Evolutionary conservation across 768 basidiomycete genomes (phyloP).

Genomic region (Cystofilobasidium capitatum): DNA sequence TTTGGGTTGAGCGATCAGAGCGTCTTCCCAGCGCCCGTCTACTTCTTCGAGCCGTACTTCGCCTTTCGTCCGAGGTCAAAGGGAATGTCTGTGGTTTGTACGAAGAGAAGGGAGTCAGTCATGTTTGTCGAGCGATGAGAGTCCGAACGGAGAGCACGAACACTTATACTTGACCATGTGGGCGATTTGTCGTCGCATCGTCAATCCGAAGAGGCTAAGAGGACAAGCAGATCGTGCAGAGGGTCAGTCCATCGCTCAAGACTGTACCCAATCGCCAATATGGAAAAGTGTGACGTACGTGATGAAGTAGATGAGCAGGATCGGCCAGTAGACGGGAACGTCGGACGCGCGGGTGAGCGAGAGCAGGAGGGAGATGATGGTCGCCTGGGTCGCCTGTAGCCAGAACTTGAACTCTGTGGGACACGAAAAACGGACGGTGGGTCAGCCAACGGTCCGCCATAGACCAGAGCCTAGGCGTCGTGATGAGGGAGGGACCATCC

Average conservation of each 20-base stretch:
- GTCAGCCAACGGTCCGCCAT: neutral
- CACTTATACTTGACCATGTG: slow-evolving; percentile 99
- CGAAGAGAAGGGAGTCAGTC: neutral
- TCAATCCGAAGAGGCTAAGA: slow-evolving; percentile 21
- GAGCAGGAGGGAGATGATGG: slow-evolving; percentile 66
- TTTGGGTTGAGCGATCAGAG: no score
- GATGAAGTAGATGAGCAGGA: slow-evolving; percentile 93
- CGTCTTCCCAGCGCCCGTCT: neutral
- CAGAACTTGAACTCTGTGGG: slow-evolving; percentile 45
- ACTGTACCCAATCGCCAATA: slow-evolving; percentile 48
- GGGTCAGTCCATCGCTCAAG: neutral
- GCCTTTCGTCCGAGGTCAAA: slow-evolving; percentile 27
- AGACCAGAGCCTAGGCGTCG: neutral
- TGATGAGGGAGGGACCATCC: neutral
- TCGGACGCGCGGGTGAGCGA: slow-evolving; percentile 80
- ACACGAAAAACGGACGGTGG: neutral
- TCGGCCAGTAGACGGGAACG: slow-evolving; percentile 98
- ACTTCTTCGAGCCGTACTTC: slow-evolving; percentile 20
- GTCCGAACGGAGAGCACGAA: neutral
- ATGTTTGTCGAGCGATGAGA: neutral
- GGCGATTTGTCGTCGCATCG: slow-evolving; percentile 42
- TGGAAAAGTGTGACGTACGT: slow-evolving; percentile 70
- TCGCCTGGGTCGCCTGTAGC: slow-evolving; percentile 84
- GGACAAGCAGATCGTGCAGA: neutral
- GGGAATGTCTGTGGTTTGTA: slow-evolving; percentile 19